phyloP scores from a whole-genome alignment of 768 basidiomycete genomes.

The Trametes gibbosa region DNA sequence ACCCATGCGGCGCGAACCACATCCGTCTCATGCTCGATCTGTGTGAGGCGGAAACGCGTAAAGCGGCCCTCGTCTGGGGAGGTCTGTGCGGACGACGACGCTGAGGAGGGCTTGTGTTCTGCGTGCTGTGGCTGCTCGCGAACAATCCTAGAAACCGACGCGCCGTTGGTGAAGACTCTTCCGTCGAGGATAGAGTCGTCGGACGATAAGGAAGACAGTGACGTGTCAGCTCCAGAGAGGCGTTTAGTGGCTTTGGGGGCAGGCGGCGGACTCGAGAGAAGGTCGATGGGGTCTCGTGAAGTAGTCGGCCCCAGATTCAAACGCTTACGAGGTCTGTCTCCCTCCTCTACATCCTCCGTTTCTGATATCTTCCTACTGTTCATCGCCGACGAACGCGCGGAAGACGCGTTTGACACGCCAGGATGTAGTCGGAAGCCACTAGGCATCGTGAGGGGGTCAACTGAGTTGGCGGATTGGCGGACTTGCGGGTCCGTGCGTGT shows the following conservation, averaged over 20 bases:
- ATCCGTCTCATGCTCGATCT: constrained; percentile 45
- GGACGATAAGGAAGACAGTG: constrained; percentile 49
- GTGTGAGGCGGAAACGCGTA: constrained; percentile 59
- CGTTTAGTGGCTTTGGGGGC: constrained; percentile 52
- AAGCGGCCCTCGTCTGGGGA: constrained; percentile 36
- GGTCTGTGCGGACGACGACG: constrained; percentile 18
- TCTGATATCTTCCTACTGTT: constrained; percentile 38
- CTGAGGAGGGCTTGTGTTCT: constrained; percentile 9
- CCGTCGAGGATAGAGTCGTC: constrained; percentile 65
- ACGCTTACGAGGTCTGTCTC: constrained; percentile 72
- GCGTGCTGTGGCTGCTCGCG: constrained; percentile 38
- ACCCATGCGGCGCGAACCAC: constrained; percentile 65
- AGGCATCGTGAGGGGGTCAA: constrained; percentile 58
- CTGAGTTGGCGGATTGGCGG: constrained; percentile 27
- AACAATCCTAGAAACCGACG: constrained; percentile 53
- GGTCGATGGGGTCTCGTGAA: constrained; percentile 35
- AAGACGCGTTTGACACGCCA: constrained; percentile 48
- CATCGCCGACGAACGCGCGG: constrained; percentile 44
- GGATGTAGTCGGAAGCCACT: constrained; percentile 53
- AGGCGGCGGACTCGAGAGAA: constrained; percentile 57
- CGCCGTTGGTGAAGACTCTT: constrained; percentile 38
- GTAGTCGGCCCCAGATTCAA: constrained; percentile 49
- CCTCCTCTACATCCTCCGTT: constrained; percentile 42
- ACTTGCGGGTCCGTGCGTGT: constrained; percentile 37
- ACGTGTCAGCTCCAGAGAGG: constrained; percentile 38